phyloP scores from a whole-genome alignment of 345 rosid species.

The Corchorus capsularis region DNA sequence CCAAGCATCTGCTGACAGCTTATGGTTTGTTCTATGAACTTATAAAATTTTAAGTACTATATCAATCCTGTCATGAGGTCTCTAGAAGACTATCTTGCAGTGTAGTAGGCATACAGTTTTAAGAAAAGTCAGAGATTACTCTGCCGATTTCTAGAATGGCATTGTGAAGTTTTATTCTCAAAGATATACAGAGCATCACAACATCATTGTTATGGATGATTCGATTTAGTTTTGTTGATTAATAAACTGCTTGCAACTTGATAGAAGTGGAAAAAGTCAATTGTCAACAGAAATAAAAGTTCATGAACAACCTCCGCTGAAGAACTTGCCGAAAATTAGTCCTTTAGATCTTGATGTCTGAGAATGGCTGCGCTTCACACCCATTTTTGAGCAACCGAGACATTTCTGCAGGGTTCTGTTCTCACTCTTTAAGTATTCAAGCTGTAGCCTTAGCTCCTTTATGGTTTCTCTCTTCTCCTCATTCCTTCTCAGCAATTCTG shows the following conservation, averaged over 20 bases:
- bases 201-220: too few relatives aligned
- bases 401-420: conserved; percentile 37
- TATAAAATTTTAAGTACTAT: too few relatives aligned
- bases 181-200: too few relatives aligned
- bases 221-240: too few relatives aligned
- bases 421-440: conserved; percentile 41
- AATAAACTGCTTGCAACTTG: too few relatives aligned
- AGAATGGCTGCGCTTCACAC: conserved; percentile 24
- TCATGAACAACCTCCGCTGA: conserved; percentile 31
- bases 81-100: background rate
- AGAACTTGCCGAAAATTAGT: conserved; percentile 32
- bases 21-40: background rate
- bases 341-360: conserved; percentile 29
- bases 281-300: background rate
- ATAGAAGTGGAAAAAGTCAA: too few relatives aligned
- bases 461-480: conserved; percentile 48
- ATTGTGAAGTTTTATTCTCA: too few relatives aligned
- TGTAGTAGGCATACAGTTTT: too few relatives aligned
- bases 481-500: conserved; percentile 49
- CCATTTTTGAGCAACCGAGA: conserved; percentile 24
- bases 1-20: conserved; percentile 2
- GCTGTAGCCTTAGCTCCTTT: conserved; percentile 28
- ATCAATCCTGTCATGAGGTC: background rate
- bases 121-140: too few relatives aligned
- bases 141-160: too few relatives aligned